Evolutionary conservation across 2,329 filamentous ascomycete genomes (phyloP), one percentile per base, ranked within the genome.

Genomic region (Falciphora oryzae): DNA sequence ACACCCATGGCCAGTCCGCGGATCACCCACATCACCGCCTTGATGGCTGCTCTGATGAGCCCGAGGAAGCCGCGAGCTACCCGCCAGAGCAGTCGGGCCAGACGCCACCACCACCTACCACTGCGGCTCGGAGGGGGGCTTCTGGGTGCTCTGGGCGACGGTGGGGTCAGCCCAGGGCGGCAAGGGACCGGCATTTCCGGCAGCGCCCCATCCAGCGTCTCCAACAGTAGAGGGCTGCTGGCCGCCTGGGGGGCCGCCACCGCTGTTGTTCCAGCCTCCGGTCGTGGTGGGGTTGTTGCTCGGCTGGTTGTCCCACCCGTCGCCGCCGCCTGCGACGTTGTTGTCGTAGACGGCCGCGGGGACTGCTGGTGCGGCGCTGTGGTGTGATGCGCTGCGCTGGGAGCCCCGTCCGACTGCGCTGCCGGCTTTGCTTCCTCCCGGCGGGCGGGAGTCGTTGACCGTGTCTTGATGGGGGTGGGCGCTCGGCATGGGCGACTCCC

Each of bases 61-160:
- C 44, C 10, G 44, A n/a, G 2, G 44, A 22, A 53, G 44, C 18
- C 44, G 44, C 44, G 10, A n/a, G 7, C 22, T 10, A 1, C 22
- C 22, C 44, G 22, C 44, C 44, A 53, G 44, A 53, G 44, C 8
- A 53, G 44, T 22, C 44, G 44, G 44, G 22, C 18, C 22, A 53
- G 44, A 10, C 44, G 44, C 18, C 44, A 10, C 44, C 44, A 53
- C 18, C 44, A n/a, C 22, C 44, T n/a, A 53, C 44, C 44, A 53
- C 22, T 53, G 4, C 18, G 44, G 1, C 6, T n/a, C 44, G 22
- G 44, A 53, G 44, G 44, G 44, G 44, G 44, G 22, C 18, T 53
- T 53, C 5, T 63, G 25, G 8, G 65, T 62, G 62, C 67, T 71
- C 58, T 65, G 65, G 56, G 69, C 69, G 2, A 64, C 65, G n/a